Percentiles rank a stretch among this genome's conserved stretches.
Conservation (phyloP, 2,329 filamentous ascomycete genomes). For the Apiospora aurea region DNA sequence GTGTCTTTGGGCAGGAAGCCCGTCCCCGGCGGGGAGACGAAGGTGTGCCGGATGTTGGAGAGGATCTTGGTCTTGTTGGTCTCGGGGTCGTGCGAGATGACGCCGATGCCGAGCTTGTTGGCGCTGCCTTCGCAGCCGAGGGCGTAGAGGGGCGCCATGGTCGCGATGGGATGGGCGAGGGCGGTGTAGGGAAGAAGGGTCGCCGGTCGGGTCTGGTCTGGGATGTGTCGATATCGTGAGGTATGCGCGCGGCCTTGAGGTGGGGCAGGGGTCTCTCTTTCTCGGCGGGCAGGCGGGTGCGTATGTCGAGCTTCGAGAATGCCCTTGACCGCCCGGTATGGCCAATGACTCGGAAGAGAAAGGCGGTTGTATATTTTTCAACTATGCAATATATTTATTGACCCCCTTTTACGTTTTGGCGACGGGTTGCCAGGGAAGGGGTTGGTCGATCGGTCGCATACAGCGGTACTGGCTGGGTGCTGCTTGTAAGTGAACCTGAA, state of each 20-base stretch:
- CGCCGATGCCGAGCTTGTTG: slow-evolving; percentile 95
- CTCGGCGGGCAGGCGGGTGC: not conserved
- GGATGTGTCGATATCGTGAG: not conserved
- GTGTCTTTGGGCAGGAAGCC: slow-evolving; percentile 98
- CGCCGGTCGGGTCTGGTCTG: not conserved
- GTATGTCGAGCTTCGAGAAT: not conserved
- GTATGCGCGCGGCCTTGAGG: not conserved
- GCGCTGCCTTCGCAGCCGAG: slow-evolving; percentile 85
- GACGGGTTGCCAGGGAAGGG: not conserved
- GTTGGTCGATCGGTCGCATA: not conserved
- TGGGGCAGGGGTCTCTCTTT: not conserved
- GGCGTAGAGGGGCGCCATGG: slow-evolving; percentile 54
- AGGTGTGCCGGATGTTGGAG: slow-evolving; percentile 94
- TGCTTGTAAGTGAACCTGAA: slow-evolving; percentile 16
- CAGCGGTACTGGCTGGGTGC: not conserved
- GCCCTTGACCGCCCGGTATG: not conserved
- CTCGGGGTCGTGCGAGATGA: slow-evolving; percentile 77
- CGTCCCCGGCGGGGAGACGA: slow-evolving; percentile 87
- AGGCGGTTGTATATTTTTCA: not conserved
- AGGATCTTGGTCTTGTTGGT: slow-evolving; percentile 72
- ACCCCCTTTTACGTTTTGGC: not conserved
- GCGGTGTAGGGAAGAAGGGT: not conserved
- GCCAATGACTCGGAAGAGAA: not conserved
- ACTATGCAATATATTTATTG: too few relatives aligned
- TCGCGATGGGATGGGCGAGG: slow-evolving; percentile 36